phyloP scores from a whole-genome alignment of 78 protist genomes.

The Speleostelium caveatum region DNA sequence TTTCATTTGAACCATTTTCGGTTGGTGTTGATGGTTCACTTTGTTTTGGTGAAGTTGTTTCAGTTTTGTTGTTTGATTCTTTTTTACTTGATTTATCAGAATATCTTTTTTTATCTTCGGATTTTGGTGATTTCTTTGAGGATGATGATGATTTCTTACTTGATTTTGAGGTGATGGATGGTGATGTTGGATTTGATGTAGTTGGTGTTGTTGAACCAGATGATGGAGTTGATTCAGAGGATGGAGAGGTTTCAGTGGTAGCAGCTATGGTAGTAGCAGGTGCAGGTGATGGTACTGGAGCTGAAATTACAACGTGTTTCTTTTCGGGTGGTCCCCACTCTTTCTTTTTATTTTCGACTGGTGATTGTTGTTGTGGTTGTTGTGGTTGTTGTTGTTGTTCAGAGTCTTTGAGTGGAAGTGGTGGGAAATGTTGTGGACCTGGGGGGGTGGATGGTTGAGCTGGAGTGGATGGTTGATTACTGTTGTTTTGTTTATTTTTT shows the following conservation, averaged over 20 bases:
- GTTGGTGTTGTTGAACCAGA: constrained; percentile 19
- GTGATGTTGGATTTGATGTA: neutral
- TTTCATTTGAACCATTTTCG: neutral
- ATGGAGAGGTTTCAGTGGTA: neutral
- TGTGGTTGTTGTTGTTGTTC: no score
- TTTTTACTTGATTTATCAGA: neutral
- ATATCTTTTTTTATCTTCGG: neutral
- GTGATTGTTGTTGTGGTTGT: neutral
- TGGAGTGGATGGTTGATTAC: neutral
- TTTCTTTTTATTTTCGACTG: constrained; percentile 26
- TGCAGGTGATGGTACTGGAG: constrained; percentile 4
- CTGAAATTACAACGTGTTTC: neutral
- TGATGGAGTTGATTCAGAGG: constrained; percentile 11
- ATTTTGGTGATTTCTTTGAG: constrained; percentile 9
- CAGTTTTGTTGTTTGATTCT: neutral
- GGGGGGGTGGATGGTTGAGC: constrained; percentile 17
- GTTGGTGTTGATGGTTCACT: neutral
- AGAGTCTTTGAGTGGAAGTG: constrained; percentile 9
- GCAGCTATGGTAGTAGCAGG: neutral
- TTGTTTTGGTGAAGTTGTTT: neutral
- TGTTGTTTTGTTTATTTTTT: constrained; percentile 12
- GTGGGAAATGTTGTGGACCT: constrained; percentile 81
- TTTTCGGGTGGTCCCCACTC: constrained; percentile 80
- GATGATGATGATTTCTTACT: neutral
- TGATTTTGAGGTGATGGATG: neutral